Conservation (phyloP, 176 grass and related monocot genomes). For the maize (Zea mays) region DNA sequence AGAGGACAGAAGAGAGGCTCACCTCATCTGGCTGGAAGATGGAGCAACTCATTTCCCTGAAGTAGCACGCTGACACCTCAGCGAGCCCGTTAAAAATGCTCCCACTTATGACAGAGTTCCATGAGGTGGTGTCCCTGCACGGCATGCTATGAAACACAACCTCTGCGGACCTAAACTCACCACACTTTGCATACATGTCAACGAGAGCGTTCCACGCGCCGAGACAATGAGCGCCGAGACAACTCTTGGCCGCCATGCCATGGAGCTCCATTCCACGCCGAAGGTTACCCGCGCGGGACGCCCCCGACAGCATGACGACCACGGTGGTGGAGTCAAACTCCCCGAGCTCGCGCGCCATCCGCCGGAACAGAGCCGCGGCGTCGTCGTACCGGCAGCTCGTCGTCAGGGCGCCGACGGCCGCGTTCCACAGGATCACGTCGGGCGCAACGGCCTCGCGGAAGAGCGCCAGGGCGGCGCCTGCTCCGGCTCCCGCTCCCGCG, state of each 20-base stretch:
- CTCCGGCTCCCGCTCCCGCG: slow-evolving; percentile 21
- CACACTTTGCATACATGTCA: slow-evolving; percentile 75
- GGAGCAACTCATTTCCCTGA: slow-evolving; percentile 59
- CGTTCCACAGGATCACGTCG: slow-evolving; percentile 76
- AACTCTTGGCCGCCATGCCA: slow-evolving; percentile 36
- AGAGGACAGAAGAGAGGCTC: slow-evolving; percentile 54
- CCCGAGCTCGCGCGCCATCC: slow-evolving; percentile 44
- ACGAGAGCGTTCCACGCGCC: slow-evolving; percentile 66
- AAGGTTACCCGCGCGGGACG: slow-evolving; percentile 35
- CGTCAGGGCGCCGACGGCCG: slow-evolving; percentile 43
- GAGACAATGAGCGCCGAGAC: slow-evolving; percentile 24
- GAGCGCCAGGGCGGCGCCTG: slow-evolving; percentile 37
- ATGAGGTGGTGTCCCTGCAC: slow-evolving; percentile 55
- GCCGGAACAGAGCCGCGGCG: slow-evolving; percentile 41
- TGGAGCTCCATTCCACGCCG: slow-evolving; percentile 53
- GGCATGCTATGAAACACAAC: slow-evolving; percentile 57
- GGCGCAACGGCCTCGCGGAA: slow-evolving; percentile 47
- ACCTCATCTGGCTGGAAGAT: slow-evolving; percentile 51
- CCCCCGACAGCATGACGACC: slow-evolving; percentile 62
- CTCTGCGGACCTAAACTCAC: slow-evolving; percentile 43
- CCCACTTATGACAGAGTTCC: slow-evolving; percentile 74
- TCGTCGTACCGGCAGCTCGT: slow-evolving; percentile 23
- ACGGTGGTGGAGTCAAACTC: slow-evolving; percentile 52
- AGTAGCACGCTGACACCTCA: slow-evolving; percentile 45
- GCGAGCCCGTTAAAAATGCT: slow-evolving; percentile 45